Evolutionary conservation across 805 yeast species (phyloP), one percentile per base, ranked within the genome.

Genomic region (Cyberlindnera suaveolens): DNA sequence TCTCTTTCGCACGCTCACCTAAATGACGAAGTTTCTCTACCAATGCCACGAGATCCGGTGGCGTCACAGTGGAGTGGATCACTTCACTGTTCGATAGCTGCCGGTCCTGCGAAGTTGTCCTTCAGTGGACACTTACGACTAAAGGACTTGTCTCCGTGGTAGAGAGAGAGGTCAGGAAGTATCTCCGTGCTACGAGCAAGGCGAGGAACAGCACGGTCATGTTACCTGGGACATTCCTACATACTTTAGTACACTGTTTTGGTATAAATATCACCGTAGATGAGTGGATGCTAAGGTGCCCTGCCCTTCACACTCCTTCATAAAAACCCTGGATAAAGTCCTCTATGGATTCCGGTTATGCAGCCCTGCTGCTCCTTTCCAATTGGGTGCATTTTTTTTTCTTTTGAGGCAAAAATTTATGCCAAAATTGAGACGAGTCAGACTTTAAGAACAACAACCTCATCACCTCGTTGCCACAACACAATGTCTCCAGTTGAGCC

Each of bases 401-500:
- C 10, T 31, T 4, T 30, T 35, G n/a, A 18, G 17, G 17, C 17
- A 20, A 33, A 11, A 35, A 31, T 18, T 13, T 11, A 30, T 18
- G n/a, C 27, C 27, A 23, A 23, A 23, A 23, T 23, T 23, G 27
- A 23, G 11, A 23, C 27, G 27, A 23, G 27, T 23, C 27, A 23
- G 27, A 3, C 11, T 23, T 23, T 9, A 9, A 23, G 27, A 23
- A 23, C 27, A 10, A 8, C 27, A 23, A 23, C 27, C 27, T 9
- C 27, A 23, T 23, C 27, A 23, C 13, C 27, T 23, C 27, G 11
- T 23, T 23, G 15, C 31, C 33, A 26, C 33, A 20, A 13, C 34
- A 42, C 41, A 38, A 56, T 56, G 60, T 51, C 60, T 45, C 39
- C 47, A 26, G 62, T 58, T 36, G 61, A 56, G 52, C 70, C 87